Conservation (phyloP, 176 grass and related monocot species). For the Hsuehochloa calcarea region DNA sequence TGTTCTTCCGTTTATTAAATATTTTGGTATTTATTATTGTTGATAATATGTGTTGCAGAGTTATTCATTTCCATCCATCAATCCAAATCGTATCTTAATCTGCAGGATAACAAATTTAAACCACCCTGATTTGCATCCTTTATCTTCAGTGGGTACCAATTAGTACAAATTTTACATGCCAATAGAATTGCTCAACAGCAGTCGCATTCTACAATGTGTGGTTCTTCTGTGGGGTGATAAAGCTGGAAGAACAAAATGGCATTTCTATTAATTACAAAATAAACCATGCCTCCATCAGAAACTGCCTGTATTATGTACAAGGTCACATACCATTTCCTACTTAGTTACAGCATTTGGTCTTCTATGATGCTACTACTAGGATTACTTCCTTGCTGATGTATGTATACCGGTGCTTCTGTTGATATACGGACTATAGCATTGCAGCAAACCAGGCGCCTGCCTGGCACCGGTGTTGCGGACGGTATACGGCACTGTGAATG, state of each 20-base stretch:
- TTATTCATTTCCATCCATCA: background rate
- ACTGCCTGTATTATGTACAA: slow-evolving; percentile 55
- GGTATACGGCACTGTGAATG: background rate
- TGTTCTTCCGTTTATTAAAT: background rate
- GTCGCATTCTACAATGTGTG: slow-evolving; percentile 23
- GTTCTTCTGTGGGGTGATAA: background rate
- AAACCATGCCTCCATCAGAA: slow-evolving; percentile 20
- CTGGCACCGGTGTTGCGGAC: background rate
- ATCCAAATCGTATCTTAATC: background rate
- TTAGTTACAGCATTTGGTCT: slow-evolving; percentile 9
- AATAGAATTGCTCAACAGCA: slow-evolving; percentile 5
- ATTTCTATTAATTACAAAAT: slow-evolving; percentile 8
- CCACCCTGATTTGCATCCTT: background rate
- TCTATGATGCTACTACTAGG: background rate
- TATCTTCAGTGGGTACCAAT: background rate
- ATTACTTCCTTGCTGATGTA: slow-evolving; percentile 7
- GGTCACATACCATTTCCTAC: slow-evolving; percentile 8
- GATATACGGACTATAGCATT: background rate
- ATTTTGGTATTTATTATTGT: background rate
- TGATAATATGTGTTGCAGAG: too few species aligned
- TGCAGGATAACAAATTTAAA: background rate
- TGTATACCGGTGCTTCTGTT: background rate
- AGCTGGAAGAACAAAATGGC: background rate
- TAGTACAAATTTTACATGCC: background rate
- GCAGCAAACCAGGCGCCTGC: background rate